Conservation (phyloP, 2,329 filamentous ascomycete genomes). For the Paraphoma chrysanthemicola region DNA sequence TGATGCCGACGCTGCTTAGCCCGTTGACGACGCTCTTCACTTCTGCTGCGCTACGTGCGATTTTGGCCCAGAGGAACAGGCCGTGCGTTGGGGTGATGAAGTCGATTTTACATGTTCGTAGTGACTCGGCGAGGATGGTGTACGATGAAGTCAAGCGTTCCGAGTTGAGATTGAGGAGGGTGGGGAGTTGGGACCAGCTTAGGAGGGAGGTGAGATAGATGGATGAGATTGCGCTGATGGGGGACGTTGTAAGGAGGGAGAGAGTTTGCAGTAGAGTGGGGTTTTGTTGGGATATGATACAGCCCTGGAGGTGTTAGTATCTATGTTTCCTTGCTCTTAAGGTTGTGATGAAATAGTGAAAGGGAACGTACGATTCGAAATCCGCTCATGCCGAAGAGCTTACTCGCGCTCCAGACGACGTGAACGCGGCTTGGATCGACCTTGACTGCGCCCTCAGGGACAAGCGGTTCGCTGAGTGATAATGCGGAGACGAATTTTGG, state of each 20-base stretch:
- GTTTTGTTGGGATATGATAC: slow-evolving; percentile 39
- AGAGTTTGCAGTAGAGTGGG: slow-evolving; percentile 28
- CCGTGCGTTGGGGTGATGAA: slow-evolving; percentile 35
- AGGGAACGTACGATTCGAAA: slow-evolving; percentile 30
- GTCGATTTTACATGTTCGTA: slow-evolving; percentile 21
- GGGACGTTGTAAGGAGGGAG: slow-evolving; percentile 20
- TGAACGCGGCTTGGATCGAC: slow-evolving; percentile 41
- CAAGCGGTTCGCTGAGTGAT: slow-evolving; percentile 35
- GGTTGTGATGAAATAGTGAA: background rate
- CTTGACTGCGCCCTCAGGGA: slow-evolving; percentile 37
- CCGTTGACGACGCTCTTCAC: slow-evolving; percentile 32
- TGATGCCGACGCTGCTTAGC: slow-evolving; percentile 25
- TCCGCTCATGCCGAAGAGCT: slow-evolving; percentile 38
- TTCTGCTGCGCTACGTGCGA: slow-evolving; percentile 19
- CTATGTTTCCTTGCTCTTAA: background rate
- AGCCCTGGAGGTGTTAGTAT: slow-evolving; percentile 29
- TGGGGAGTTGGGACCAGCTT: slow-evolving; percentile 33
- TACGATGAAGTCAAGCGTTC: slow-evolving; percentile 32
- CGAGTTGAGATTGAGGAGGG: slow-evolving; percentile 30
- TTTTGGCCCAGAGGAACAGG: slow-evolving; percentile 34
- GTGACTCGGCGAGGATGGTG: slow-evolving; percentile 18
- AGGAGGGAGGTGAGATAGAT: slow-evolving; percentile 32
- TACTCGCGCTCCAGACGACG: slow-evolving; percentile 40
- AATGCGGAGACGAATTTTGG: slow-evolving; percentile 33
- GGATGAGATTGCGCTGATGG: slow-evolving; percentile 26